Evolutionary conservation across 371 early-diverging fungal genomes (phyloP), one percentile per base, ranked within the genome.

Genomic region (Mucor circinelloides): DNA sequence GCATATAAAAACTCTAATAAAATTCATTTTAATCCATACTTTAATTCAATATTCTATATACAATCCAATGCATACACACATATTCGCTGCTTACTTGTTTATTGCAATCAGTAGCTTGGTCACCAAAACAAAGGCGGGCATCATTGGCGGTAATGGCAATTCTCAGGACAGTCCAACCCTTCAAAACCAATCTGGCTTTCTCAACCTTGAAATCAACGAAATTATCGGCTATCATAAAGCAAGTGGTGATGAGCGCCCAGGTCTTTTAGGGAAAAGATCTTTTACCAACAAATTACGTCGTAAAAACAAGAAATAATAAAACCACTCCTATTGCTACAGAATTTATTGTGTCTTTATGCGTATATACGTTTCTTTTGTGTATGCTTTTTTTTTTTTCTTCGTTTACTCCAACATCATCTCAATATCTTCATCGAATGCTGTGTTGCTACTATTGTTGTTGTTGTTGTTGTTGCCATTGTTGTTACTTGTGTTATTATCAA

Each of bases 381-480:
- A 46, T 46, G 46, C 9, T 46, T 46, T 46, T 46, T 46, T 46
- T 44, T 44, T n/a, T n/a, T 17, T n/a, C n/a, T 15, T 13, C 25
- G 12, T 36, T 66, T 70, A 70, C 21, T 66, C 70, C 52, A 70
- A 58, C 21, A 66, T 52, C 70, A 70, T 70, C 32, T 70, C 70
- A 27, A 56, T 62, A 25, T 58, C 66, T 25, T 70, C 66, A 3
- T 58, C 46, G 8, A 40, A 28, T 15, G 30, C 27, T 31, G n/a
- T 17, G 31, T 10, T 25, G 15, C 25, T 54, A 12, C 10, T 34
- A 10, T 34, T 34, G 34, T 27, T 25, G 27, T 52, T 25, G 25
- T 25, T 60, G 23, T 17, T 40, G 40, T 2, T 15, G 17, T 21
- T 25, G 19, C n/a, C n/a, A n/a, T 38, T 38, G 46, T 21, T 46